Percentiles rank a stretch among this genome's conserved stretches.
Conservation (phyloP, 2,329 filamentous ascomycete species). For the Penicillium sp. region DNA sequence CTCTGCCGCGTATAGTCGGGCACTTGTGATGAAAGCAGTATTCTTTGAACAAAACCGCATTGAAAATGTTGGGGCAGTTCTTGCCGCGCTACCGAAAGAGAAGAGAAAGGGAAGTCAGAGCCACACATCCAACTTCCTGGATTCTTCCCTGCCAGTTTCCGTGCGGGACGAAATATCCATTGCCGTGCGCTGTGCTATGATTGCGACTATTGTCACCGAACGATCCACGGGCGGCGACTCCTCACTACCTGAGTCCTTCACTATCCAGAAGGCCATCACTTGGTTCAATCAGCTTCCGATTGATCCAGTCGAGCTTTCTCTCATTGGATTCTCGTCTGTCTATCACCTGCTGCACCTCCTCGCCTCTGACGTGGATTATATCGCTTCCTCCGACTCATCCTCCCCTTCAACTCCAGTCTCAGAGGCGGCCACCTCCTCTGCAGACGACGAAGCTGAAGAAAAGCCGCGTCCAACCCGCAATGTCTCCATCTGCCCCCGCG, state of each 20-base stretch:
- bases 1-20: slow-evolving; percentile 58
- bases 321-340: slow-evolving; percentile 36
- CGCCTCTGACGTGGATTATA: slow-evolving; percentile 34
- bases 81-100: slow-evolving; percentile 45
- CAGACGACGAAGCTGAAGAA: slow-evolving; percentile 25
- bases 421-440: slow-evolving; percentile 19
- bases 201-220: slow-evolving; percentile 44
- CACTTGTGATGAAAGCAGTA: slow-evolving; percentile 52
- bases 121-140: slow-evolving; percentile 40
- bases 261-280: slow-evolving; percentile 34
- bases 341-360: slow-evolving; percentile 37
- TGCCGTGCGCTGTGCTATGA: slow-evolving; percentile 53
- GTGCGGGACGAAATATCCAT: slow-evolving; percentile 48
- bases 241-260: slow-evolving; percentile 31
- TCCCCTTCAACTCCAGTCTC: slow-evolving; percentile 22
- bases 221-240: slow-evolving; percentile 27
- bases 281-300: slow-evolving; percentile 37
- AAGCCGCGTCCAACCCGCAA: slow-evolving; percentile 8
- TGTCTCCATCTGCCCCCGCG: slow-evolving; percentile 14
- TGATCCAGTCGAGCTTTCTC: slow-evolving; percentile 37
- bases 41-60: slow-evolving; percentile 48
- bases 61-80: slow-evolving; percentile 45
- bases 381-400: slow-evolving; percentile 29
- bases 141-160: slow-evolving; percentile 46
- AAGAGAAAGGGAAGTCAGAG: slow-evolving; percentile 24